phyloP scores from a whole-genome alignment of 2,329 filamentous ascomycete species.

The Fusarium xylarioides region DNA sequence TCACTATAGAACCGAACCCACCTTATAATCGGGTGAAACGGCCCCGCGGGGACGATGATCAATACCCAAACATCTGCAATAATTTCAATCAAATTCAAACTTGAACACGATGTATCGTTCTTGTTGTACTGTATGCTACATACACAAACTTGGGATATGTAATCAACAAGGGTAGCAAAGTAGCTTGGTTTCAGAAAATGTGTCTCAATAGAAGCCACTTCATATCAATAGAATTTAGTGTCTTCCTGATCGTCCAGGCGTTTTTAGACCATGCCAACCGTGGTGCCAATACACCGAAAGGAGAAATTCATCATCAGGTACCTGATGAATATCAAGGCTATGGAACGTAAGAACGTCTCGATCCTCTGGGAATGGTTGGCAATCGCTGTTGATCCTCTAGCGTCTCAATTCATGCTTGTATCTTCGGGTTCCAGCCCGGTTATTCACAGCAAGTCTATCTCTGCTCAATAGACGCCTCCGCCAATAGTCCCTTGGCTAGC shows the following conservation, averaged over 20 bases:
- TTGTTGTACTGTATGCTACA: neutral
- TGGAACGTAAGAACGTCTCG: slow-evolving; percentile 6
- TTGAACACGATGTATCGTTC: neutral
- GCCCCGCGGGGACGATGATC: neutral
- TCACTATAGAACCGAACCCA: neutral
- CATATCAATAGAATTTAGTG: neutral
- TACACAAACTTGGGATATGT: neutral
- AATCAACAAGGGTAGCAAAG: neutral
- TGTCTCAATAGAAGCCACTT: slow-evolving; percentile 13
- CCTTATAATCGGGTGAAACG: slow-evolving; percentile 1
- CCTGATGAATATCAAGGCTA: neutral
- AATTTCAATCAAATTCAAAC: neutral
- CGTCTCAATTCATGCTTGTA: slow-evolving; percentile 10
- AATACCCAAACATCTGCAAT: neutral
- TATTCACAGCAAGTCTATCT: slow-evolving; percentile 2
- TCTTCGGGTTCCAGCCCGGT: slow-evolving; percentile 25
- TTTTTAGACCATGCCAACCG: slow-evolving; percentile 1
- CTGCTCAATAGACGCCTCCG: slow-evolving; percentile 28
- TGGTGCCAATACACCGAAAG: neutral
- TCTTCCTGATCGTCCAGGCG: neutral
- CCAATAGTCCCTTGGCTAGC: neutral
- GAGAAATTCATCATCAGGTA: neutral
- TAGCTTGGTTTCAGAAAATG: neutral
- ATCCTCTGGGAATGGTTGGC: neutral
- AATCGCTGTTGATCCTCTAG: slow-evolving; percentile 12